Evolutionary conservation across 495 filamentous ascomycete genomes (phyloP).

Genomic region (Hypoxylon trugodes): DNA sequence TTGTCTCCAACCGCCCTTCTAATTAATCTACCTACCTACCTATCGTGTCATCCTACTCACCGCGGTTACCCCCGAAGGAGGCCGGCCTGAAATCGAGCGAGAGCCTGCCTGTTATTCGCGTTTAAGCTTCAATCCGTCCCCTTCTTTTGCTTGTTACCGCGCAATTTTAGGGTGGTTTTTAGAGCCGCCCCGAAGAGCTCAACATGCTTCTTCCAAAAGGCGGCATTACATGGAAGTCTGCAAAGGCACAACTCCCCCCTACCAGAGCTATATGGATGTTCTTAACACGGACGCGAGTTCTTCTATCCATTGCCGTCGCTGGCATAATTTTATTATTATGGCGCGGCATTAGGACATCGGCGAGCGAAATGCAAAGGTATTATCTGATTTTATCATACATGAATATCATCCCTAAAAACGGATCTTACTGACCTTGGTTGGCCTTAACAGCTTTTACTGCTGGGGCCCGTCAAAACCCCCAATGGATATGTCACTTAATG

Average conservation of each 20-base stretch:
- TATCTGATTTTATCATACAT: neutral
- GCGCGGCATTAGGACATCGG: slow-evolving; percentile 83
- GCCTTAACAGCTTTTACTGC: slow-evolving; percentile 83
- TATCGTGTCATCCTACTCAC: slow-evolving; percentile 14
- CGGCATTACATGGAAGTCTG: slow-evolving; percentile 92
- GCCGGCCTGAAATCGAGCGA: slow-evolving; percentile 16
- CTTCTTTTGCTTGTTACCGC: slow-evolving; percentile 23
- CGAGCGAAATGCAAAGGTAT: slow-evolving; percentile 91
- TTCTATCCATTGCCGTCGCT: slow-evolving; percentile 75
- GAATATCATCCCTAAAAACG: slow-evolving; percentile 16
- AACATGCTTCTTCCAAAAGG: slow-evolving; percentile 80
- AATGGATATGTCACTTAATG: slow-evolving; percentile 91
- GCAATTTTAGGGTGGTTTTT: slow-evolving; percentile 44
- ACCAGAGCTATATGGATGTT: slow-evolving; percentile 80
- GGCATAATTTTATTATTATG: slow-evolving; percentile 86
- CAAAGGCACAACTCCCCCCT: slow-evolving; percentile 81
- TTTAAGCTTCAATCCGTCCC: neutral
- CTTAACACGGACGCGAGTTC: slow-evolving; percentile 79
- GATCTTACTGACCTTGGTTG: slow-evolving; percentile 32
- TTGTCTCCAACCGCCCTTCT: slow-evolving; percentile 10
- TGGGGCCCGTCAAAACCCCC: slow-evolving; percentile 92
- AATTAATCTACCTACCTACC: slow-evolving; percentile 1
- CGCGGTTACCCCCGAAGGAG: slow-evolving; percentile 17
- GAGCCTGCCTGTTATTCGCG: slow-evolving; percentile 18
- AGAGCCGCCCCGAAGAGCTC: slow-evolving; percentile 48